Conservation (phyloP, 768 basidiomycete species). For the button mushroom (Agaricus bisporus) region DNA sequence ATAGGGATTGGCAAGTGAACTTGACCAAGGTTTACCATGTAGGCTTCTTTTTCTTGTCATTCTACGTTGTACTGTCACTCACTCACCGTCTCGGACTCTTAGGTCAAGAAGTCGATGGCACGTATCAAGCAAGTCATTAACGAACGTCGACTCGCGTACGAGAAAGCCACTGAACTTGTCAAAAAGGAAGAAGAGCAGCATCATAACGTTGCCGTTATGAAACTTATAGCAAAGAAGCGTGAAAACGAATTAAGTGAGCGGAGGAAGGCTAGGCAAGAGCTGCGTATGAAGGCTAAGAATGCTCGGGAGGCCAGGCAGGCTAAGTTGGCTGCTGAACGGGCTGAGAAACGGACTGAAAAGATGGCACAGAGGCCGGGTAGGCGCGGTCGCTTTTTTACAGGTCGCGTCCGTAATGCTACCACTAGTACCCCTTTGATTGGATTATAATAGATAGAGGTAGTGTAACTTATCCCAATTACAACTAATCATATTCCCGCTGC, state of each 20-base stretch:
- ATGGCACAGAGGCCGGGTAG: too few relatives aligned
- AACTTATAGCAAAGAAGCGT: constrained; percentile 8
- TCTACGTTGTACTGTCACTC: neutral
- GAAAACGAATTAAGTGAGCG: neutral
- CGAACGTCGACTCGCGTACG: constrained; percentile 82
- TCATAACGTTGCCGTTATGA: constrained; percentile 15
- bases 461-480: neutral
- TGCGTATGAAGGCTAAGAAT: neutral
- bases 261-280: neutral
- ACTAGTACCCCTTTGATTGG: neutral
- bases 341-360: neutral
- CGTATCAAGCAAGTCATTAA: constrained; percentile 90
- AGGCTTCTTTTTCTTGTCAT: constrained; percentile 13
- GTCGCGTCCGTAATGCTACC: too few relatives aligned
- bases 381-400: too few relatives aligned
- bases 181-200: constrained; percentile 25
- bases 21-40: constrained; percentile 39
- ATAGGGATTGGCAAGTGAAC: constrained; percentile 24
- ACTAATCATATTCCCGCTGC: too few relatives aligned
- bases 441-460: neutral
- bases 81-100: constrained; percentile 4
- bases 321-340: neutral
- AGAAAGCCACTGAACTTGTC: constrained; percentile 51
- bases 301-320: neutral
- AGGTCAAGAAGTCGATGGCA: constrained; percentile 97